Conservation (phyloP, 2,329 filamentous ascomycete species). For the Cladosporium sp. region DNA sequence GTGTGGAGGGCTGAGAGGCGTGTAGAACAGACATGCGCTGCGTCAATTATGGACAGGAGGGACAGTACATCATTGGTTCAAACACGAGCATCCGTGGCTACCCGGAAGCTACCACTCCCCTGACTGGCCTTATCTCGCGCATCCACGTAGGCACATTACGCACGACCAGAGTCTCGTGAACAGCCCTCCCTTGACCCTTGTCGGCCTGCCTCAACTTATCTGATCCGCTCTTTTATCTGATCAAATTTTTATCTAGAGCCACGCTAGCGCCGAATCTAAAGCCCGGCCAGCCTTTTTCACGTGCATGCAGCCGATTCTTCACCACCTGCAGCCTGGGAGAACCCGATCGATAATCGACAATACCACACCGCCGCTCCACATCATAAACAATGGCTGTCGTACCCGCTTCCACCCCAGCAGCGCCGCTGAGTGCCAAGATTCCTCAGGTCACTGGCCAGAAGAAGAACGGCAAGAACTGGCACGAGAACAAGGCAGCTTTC, state of each 20-base stretch:
- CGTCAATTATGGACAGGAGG: background rate
- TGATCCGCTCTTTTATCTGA: constrained; percentile 1
- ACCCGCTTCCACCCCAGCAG: constrained; percentile 36
- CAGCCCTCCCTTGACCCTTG: background rate
- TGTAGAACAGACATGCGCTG: background rate
- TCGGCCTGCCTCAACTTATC: background rate
- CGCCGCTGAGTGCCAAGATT: constrained; percentile 35
- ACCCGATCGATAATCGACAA: background rate
- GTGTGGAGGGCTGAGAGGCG: constrained; percentile 7
- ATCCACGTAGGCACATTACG: constrained; percentile 5
- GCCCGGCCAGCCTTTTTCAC: constrained; percentile 8
- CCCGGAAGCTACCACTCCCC: background rate
- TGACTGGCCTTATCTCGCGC: constrained; percentile 5
- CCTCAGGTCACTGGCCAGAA: constrained; percentile 61
- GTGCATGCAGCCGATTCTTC: constrained; percentile 1
- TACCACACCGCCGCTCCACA: constrained; percentile 30
- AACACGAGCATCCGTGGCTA: background rate
- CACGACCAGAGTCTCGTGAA: background rate
- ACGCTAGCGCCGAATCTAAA: constrained; percentile 1
- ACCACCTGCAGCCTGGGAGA: background rate
- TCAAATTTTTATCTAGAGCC: background rate
- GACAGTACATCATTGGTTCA: background rate
- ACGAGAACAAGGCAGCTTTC: constrained; percentile 78
- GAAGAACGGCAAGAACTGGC: constrained; percentile 97
- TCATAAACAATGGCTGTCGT: constrained; percentile 18